Conservation (phyloP, 177 flowering plant species). For the Vitis hybrid region DNA sequence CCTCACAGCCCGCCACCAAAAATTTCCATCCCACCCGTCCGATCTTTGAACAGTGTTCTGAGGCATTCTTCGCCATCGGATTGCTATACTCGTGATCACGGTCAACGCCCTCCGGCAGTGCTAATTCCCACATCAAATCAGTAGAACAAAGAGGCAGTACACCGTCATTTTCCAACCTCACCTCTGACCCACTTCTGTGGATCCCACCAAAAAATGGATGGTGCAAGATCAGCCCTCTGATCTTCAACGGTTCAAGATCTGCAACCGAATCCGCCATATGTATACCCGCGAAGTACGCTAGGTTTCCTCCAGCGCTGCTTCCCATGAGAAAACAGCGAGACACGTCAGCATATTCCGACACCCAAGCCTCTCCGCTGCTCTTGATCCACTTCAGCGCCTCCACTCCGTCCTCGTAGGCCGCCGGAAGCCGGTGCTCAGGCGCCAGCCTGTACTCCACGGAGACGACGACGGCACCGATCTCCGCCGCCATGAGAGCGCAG, state of each 20-base stretch:
- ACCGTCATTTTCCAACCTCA: conserved; percentile 1
- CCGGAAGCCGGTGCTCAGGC: conserved; percentile 12
- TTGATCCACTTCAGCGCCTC: conserved; percentile 13
- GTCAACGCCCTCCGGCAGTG: neutral
- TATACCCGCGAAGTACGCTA: conserved; percentile 28
- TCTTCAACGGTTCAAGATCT: conserved; percentile 28
- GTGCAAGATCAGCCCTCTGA: conserved; percentile 19
- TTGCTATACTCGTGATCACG: too few species aligned
- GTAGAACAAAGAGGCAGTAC: conserved; percentile 1
- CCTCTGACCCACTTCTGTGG: conserved; percentile 11
- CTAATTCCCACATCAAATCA: conserved; percentile 20
- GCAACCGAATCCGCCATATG: conserved; percentile 3
- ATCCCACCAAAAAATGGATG: conserved; percentile 26
- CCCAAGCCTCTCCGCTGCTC: conserved; percentile 20
- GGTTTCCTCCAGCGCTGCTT: conserved; percentile 34
- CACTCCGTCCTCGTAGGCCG: conserved; percentile 5
- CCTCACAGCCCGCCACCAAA: too few species aligned
- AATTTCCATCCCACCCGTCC: too few species aligned
- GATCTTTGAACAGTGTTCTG: too few species aligned
- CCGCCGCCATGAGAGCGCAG: neutral
- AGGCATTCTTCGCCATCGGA: too few species aligned
- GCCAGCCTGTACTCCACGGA: conserved; percentile 9
- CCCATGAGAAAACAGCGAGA: conserved; percentile 33
- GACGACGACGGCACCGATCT: neutral
- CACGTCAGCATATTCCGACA: conserved; percentile 21